phyloP scores from a whole-genome alignment of 805 yeast species.

The Barnettozyma populi region DNA sequence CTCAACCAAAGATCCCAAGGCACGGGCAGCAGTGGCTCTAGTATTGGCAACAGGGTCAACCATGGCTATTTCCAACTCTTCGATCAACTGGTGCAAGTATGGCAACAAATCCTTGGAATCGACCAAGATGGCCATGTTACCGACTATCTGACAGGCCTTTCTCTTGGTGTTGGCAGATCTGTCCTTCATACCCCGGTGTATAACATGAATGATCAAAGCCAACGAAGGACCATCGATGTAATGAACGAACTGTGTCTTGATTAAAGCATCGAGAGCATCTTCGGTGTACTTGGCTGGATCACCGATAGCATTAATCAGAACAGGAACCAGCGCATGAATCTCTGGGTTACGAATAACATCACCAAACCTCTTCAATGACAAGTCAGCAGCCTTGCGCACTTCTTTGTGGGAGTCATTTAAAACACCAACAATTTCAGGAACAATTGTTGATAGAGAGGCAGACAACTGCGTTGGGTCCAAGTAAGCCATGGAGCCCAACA shows the following conservation, averaged over 20 bases:
- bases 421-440: conserved; percentile 95
- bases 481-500: conserved; percentile 97
- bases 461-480: conserved; percentile 92
- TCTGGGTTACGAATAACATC: conserved; percentile 97
- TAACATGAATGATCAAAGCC: conserved; percentile 90
- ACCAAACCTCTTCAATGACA: conserved; percentile 83
- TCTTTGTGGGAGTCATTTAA: conserved; percentile 94
- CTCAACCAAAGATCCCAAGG: conserved; percentile 92
- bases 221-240: conserved; percentile 97
- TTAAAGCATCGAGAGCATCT: conserved; percentile 75
- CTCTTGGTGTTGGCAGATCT: conserved; percentile 90
- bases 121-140: conserved; percentile 95
- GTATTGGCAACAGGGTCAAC: conserved; percentile 98
- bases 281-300: conserved; percentile 92
- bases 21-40: conserved; percentile 95
- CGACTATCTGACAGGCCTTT: conserved; percentile 96
- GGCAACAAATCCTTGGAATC: conserved; percentile 83
- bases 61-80: conserved; percentile 88
- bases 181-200: conserved; percentile 92
- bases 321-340: conserved; percentile 86
- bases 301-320: conserved; percentile 84
- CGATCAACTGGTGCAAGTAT: conserved; percentile 69
- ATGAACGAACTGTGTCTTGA: conserved; percentile 91
- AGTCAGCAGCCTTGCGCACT: conserved; percentile 92
- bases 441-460: conserved; percentile 79